Percentiles rank a stretch among this genome's conserved stretches.
Conservation (phyloP, 768 basidiomycete species). For the Tulasnella sp. region DNA sequence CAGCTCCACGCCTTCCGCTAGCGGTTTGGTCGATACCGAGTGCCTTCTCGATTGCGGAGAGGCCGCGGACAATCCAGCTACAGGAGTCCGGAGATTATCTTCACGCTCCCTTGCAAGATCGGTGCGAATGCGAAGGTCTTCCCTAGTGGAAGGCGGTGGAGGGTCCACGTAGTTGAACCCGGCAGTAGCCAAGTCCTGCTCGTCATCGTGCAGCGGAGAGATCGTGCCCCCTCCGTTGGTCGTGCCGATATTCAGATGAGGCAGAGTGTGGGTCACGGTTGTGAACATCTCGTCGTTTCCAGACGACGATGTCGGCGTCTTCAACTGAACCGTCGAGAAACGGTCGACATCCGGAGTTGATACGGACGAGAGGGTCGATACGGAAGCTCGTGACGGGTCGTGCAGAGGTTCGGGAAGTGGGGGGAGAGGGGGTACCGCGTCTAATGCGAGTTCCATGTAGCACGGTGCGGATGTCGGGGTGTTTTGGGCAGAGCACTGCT, state of each 20-base stretch:
- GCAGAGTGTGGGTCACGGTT: not conserved
- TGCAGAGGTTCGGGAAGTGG: not conserved
- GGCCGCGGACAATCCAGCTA: constrained; percentile 20
- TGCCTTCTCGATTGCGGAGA: constrained; percentile 18
- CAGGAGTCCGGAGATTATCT: not conserved
- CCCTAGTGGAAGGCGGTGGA: not conserved
- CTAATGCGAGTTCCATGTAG: not conserved
- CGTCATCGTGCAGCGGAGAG: constrained; percentile 17
- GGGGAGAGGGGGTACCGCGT: not conserved
- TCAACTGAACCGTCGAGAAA: constrained; percentile 42
- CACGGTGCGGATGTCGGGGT: not conserved
- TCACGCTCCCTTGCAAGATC: not conserved
- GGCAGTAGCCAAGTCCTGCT: not conserved
- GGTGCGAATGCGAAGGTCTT: constrained; percentile 4
- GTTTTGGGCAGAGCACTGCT: not conserved
- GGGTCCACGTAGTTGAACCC: not conserved
- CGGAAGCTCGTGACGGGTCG: not conserved
- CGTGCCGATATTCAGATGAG: not conserved
- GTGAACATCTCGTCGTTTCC: not conserved
- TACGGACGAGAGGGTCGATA: not conserved
- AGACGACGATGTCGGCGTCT: constrained; percentile 22
- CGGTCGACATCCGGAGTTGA: constrained; percentile 22
- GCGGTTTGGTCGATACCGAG: constrained; percentile 39
- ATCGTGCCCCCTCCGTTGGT: constrained; percentile 20
- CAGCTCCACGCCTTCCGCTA: constrained; percentile 42